Evolutionary conservation across 2,329 filamentous ascomycete species (phyloP).

Genomic region (Aspergillus sp.): DNA sequence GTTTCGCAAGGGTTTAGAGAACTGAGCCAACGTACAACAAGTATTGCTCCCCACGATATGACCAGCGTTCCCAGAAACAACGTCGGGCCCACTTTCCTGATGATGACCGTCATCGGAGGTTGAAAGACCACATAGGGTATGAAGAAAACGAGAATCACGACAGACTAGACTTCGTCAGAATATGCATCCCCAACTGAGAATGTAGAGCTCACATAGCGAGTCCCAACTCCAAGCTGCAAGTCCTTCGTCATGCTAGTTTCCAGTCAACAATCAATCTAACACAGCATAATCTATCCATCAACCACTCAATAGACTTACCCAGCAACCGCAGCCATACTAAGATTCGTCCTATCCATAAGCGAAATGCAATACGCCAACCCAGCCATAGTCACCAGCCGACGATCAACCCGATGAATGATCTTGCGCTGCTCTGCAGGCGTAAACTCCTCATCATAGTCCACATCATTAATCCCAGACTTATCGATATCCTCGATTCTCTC

Average conservation of each 20-base stretch:
- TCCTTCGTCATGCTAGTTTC: constrained; percentile 55
- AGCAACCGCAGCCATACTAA: constrained; percentile 69
- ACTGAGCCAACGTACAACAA: constrained; percentile 25
- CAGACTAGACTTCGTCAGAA: constrained; percentile 27
- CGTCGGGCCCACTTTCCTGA: constrained; percentile 34
- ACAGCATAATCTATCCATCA: constrained; percentile 59
- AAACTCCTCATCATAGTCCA: constrained; percentile 44
- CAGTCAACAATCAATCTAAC: constrained; percentile 67
- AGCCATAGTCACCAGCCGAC: constrained; percentile 62
- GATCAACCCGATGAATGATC: constrained; percentile 71
- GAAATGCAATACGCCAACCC: constrained; percentile 72
- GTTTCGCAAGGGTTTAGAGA: background rate
- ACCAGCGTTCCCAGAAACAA: constrained; percentile 32
- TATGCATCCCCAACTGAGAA: background rate
- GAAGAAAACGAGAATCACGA: constrained; percentile 38
- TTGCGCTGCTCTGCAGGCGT: constrained; percentile 63
- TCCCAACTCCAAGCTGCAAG: constrained; percentile 29
- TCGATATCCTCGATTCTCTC: constrained; percentile 24
- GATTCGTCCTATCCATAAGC: constrained; percentile 77
- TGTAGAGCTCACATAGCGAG: constrained; percentile 28
- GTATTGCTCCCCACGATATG: constrained; percentile 31
- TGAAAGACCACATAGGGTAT: constrained; percentile 36
- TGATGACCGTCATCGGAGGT: constrained; percentile 33
- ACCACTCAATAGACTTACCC: constrained; percentile 48
- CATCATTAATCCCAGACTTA: constrained; percentile 10